Percentiles rank a stretch among this genome's conserved stretches.
phyloP scores from a whole-genome alignment of 345 rosid genomes.

The Ailanthus altissimus region DNA sequence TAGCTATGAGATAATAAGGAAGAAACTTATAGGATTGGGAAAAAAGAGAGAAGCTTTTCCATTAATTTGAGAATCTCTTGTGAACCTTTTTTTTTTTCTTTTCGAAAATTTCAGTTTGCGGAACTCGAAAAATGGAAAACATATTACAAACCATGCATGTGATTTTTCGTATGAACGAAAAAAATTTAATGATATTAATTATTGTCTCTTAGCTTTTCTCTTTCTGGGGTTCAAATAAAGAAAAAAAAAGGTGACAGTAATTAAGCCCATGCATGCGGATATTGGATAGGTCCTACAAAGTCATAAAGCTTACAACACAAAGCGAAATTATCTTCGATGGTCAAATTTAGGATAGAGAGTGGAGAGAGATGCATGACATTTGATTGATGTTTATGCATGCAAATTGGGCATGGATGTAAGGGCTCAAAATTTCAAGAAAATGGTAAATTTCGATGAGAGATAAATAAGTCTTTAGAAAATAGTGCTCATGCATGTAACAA shows the following conservation, averaged over 20 bases:
- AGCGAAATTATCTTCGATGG: slow-evolving; percentile 31
- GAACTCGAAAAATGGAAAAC: not conserved
- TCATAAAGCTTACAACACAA: slow-evolving; percentile 32
- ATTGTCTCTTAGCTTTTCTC: not conserved
- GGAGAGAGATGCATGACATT: slow-evolving; percentile 29
- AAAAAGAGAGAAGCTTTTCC: not conserved
- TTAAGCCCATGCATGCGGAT: slow-evolving; percentile 31
- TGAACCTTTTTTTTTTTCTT: not conserved
- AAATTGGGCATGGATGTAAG: slow-evolving; percentile 21
- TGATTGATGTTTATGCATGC: slow-evolving; percentile 39
- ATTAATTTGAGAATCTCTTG: no score
- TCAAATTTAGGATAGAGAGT: slow-evolving; percentile 29
- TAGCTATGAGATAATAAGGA: not conserved
- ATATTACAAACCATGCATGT: not conserved
- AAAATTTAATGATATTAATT: not conserved
- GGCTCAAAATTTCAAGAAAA: slow-evolving; percentile 34
- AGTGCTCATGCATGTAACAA: slow-evolving; percentile 36
- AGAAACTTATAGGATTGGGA: not conserved
- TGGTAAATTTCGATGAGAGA: slow-evolving; percentile 9
- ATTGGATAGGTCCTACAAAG: slow-evolving; percentile 22
- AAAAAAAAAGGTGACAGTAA: slow-evolving; percentile 13
- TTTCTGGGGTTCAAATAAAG: slow-evolving; percentile 3
- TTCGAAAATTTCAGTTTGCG: not conserved
- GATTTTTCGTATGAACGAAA: not conserved
- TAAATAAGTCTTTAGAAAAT: slow-evolving; percentile 13